Percentiles rank a stretch among this genome's conserved stretches.
Evolutionary conservation across 164 flowering plant genomes (phyloP).

Genomic region (Magnolia kwangsiensis): DNA sequence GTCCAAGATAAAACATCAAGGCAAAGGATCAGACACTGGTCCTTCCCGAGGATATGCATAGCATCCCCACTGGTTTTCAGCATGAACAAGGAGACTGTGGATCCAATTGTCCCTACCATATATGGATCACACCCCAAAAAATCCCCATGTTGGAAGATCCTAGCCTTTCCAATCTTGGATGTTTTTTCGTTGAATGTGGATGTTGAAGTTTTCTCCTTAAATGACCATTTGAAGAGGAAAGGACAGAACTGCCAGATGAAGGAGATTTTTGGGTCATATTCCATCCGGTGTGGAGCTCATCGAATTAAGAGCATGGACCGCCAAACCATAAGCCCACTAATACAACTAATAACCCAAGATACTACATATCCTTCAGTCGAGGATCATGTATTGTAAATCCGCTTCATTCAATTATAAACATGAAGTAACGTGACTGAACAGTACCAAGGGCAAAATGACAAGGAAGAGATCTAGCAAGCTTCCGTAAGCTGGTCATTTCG

Average conservation of each 20-base stretch:
- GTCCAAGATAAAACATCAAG: not conserved
- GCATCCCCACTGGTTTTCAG: not conserved
- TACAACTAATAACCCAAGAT: not conserved
- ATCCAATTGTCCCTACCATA: not conserved
- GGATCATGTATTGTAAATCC: not conserved
- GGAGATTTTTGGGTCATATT: no score
- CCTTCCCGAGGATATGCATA: not conserved
- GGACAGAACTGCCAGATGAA: not conserved
- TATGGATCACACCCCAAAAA: not conserved
- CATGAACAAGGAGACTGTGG: not conserved
- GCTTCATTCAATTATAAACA: not conserved
- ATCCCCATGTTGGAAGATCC: not conserved
- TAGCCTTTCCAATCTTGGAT: not conserved
- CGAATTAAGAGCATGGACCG: not conserved
- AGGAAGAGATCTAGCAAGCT: slow-evolving; percentile 84
- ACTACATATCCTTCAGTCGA: not conserved
- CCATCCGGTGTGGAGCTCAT: not conserved
- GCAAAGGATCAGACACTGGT: not conserved
- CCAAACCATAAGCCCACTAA: not conserved
- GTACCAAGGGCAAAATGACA: slow-evolving; percentile 98
- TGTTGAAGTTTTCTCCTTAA: not conserved
- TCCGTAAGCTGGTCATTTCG: slow-evolving; percentile 82
- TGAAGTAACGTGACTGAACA: not conserved
- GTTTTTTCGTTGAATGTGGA: not conserved
- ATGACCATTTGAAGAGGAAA: not conserved